Evolutionary conservation across 2,329 filamentous ascomycete species (phyloP), one percentile per base, ranked within the genome.

Genomic region (Bipolaris victoriae): DNA sequence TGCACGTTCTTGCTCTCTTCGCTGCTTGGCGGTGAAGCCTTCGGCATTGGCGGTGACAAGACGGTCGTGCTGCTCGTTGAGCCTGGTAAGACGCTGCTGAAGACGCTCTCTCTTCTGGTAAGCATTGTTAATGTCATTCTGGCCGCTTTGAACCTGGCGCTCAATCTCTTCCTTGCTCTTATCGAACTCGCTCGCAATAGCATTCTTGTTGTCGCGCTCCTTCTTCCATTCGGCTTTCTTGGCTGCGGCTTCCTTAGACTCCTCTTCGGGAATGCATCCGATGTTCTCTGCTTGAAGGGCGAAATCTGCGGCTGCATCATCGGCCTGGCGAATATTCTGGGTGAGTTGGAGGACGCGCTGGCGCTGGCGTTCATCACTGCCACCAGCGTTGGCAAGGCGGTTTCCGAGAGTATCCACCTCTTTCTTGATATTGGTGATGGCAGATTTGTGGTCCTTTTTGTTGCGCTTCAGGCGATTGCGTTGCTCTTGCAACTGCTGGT

Each of bases 311-410:
- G 83, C 82, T 31, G 88, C 87, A 66, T 88, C 86, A 64, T 88
- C 86, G 4, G 86, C 86, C 72, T 88, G 89, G 55, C 86, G 86
- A 76, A 90, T 89, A 72, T 90, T 89, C 54, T 89, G 89, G 55
- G 85, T 87, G 71, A 91, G 88, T 74, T 93, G 90, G 60, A 88
- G 84, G 44, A 90, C 86, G 74, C 91, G 90, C 71, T 91, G 88
- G 64, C 86, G 84, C 66, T 89, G 84, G 71, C 90, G 89, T 69
- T 93, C 90, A 74, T 94, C 90, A 64, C 86, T 88, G 57, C 88
- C 88, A 60, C 89, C 89, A 35, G 88, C 78, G 49, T 78, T 88
- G 55, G 87, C 82, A 44, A 91, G 84, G 62, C 88, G 87, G 57
- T 83, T 83, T 58, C 85, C 84, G 36, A 90, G 82, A 48, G 83